Base-by-base conservation (phyloP, 192 early-diverging fungal genomes). In the Gamsiella multidivaricata region DNA sequence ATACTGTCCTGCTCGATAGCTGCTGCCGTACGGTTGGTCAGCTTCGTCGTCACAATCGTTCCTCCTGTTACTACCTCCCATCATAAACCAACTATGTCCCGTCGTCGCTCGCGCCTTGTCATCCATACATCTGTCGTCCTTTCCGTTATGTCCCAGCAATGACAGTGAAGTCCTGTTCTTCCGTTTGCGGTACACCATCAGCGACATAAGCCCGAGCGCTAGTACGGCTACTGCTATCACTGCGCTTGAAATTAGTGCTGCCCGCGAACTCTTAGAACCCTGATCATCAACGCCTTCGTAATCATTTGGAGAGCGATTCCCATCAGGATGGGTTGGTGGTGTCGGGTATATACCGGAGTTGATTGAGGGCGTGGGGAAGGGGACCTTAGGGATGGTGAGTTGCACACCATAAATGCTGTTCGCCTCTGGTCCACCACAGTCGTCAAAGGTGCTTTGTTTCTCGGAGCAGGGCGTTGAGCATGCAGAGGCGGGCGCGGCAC, bases 351-450 rank as follows among this genome's bases (percentile, higher is more conserved):
- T 32, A 55, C 28, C 45, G 0, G 67, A 45, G 18, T 31, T 25
- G 39, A 74, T 39, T 0, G 71, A 66, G 0, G 73, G 73, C 5
- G 28, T 53, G 7, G 73, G 65, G 7, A 47, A 61, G 6, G 73
- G 65, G 26, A 34, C 11, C 32, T 62, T 67, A 18, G 73, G 15
- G 20, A 28, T 47, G 28, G 45, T 41, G 33, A 50, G 15, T 23
- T 34, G 52, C 0, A 76, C 64, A 20, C 29, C 46, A 26, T 76
- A 76, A 10, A 76, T 41, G 17, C 58, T 68, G 39, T 76, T 76
- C 25, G 65, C 59, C 10, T 62, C 53, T 3, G 73, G 64, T 0
- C 73, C 73, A 14, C 73, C 73, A 45, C 73, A 76, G 56, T 76
- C 31, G 42, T 76, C 73, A 42, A 65, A 76, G 41, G 33, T 46